These are phyloP conservation scores for Logfia minima DNA, from an alignment of 129 eudicot genomes.

Conservation along the genomic window DNA sequence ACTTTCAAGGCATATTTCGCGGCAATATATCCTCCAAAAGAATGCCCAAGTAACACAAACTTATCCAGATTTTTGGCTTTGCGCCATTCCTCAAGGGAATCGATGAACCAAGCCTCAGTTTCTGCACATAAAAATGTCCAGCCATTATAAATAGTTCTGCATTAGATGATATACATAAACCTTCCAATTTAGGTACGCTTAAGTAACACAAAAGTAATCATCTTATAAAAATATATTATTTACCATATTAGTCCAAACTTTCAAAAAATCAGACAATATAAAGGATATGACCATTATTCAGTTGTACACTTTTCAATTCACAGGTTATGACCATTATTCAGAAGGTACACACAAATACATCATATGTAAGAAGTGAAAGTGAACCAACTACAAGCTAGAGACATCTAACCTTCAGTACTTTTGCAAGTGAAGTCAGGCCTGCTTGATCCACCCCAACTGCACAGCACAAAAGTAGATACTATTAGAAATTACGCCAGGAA, in stretches of 20 bases:
- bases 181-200: background rate
- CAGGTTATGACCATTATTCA: background rate
- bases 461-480: constrained; percentile 15
- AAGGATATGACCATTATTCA: too few relatives aligned
- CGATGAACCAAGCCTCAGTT: constrained; percentile 84
- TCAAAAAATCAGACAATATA: background rate
- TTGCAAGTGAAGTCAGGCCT: constrained; percentile 97
- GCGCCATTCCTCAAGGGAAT: constrained; percentile 86
- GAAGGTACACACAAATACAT: background rate
- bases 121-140: constrained; percentile 39
- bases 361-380: background rate
- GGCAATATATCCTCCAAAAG: constrained; percentile 86
- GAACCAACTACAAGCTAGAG: background rate
- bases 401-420: constrained; percentile 85
- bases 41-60: constrained; percentile 77
- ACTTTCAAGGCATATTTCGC: constrained; percentile 72
- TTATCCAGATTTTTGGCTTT: constrained; percentile 72
- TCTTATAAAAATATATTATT: background rate
- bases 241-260: background rate
- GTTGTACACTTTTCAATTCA: too few relatives aligned
- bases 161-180: background rate
- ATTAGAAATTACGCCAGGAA: background rate
- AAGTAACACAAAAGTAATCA: background rate
- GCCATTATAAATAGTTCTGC: background rate
- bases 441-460: constrained; percentile 99